Evolutionary conservation across 2,329 filamentous ascomycete species (phyloP).

Genomic region (Aspergillus awamori): DNA sequence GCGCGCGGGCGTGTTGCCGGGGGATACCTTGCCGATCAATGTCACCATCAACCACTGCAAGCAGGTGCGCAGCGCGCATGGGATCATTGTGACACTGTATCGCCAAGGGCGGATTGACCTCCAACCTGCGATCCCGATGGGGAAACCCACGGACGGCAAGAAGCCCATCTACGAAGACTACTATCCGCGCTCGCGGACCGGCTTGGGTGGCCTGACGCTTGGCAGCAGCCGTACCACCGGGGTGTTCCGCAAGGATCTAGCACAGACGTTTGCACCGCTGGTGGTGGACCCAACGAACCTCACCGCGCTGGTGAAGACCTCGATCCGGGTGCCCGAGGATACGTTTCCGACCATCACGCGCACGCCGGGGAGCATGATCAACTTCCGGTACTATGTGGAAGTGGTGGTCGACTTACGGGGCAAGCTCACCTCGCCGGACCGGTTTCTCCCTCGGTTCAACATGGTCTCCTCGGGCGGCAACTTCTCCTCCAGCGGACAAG

Average conservation of each 20-base stretch:
- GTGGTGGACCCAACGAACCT: conserved; percentile 82
- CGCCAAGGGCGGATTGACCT: conserved; percentile 89
- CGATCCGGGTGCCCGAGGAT: conserved; percentile 84
- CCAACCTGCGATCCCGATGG: conserved; percentile 63
- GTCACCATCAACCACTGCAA: conserved; percentile 87
- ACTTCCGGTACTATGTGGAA: conserved; percentile 91
- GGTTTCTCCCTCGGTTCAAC: conserved; percentile 60
- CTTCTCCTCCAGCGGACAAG: conserved; percentile 46
- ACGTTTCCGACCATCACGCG: conserved; percentile 88
- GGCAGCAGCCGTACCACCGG: conserved; percentile 85
- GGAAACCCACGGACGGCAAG: conserved; percentile 65
- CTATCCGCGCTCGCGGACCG: conserved; percentile 84
- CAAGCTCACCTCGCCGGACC: conserved; percentile 75
- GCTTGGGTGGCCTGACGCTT: conserved; percentile 81
- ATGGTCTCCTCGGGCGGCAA: conserved; percentile 52
- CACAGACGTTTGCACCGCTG: conserved; percentile 83
- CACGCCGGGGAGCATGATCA: conserved; percentile 91
- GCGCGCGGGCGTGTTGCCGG: conserved; percentile 81
- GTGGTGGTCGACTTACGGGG: conserved; percentile 91
- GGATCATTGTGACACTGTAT: conserved; percentile 90
- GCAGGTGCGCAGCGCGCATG: conserved; percentile 84
- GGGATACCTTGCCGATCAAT: conserved; percentile 78
- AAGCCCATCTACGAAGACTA: conserved; percentile 77
- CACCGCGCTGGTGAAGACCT: conserved; percentile 77
- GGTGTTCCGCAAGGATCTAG: conserved; percentile 92